Evolutionary conservation across 352 stramenopile genomes (phyloP).

Genomic region (Phytophthora megakarya): DNA sequence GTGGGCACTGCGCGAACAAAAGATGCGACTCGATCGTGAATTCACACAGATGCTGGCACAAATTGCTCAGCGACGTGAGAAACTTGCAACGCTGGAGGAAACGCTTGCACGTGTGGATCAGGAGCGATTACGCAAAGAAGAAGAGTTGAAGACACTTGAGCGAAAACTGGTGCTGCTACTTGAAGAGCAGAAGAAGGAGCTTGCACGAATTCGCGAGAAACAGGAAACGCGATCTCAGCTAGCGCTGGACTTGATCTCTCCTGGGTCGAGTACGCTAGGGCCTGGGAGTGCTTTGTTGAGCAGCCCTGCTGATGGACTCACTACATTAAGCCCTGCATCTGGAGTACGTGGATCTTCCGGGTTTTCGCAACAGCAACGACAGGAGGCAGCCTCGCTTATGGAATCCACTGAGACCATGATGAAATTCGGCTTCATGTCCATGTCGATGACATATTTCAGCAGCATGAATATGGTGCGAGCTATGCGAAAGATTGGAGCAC

Average conservation of each 20-base stretch:
- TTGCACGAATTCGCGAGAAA: constrained; percentile 74
- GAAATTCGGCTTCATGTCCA: constrained; percentile 99
- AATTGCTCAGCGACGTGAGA: constrained; percentile 93
- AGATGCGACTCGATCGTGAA: constrained; percentile 94
- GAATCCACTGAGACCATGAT: constrained; percentile 97
- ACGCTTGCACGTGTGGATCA: constrained; percentile 89
- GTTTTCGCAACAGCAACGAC: constrained; percentile 82
- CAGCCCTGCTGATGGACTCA: constrained; percentile 35
- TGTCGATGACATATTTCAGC: constrained; percentile 98
- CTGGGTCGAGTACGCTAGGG: constrained; percentile 14
- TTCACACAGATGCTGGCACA: constrained; percentile 94
- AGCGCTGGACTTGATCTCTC: constrained; percentile 49
- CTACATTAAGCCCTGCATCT: constrained; percentile 24
- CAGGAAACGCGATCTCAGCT: constrained; percentile 57
- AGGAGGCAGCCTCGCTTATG: constrained; percentile 92
- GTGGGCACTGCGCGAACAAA: constrained; percentile 91
- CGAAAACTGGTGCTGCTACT: constrained; percentile 94
- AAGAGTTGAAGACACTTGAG: constrained; percentile 93
- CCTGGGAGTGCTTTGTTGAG: constrained; percentile 19
- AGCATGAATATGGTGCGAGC: constrained; percentile 97
- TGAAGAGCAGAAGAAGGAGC: constrained; percentile 94
- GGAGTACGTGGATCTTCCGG: constrained; percentile 24
- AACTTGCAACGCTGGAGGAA: constrained; percentile 84
- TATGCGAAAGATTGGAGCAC: constrained; percentile 94
- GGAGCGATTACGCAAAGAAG: constrained; percentile 90